Evolutionary conservation across 768 basidiomycete genomes (phyloP).

Genomic region (Baorangia bicolor): DNA sequence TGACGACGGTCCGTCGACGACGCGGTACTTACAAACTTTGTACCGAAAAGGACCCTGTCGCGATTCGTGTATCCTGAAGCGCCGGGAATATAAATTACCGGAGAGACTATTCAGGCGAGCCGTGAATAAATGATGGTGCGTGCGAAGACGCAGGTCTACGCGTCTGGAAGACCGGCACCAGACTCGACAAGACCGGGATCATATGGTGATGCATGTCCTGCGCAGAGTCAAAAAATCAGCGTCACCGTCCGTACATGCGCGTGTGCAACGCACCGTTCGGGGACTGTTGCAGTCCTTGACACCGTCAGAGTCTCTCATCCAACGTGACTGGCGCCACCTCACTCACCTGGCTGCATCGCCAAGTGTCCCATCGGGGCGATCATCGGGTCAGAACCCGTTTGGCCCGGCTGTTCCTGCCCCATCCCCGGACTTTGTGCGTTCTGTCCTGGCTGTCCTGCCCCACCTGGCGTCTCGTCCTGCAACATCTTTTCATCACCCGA

Average conservation of each 20-base stretch:
- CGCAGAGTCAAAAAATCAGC: not conserved
- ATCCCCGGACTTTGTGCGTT: not conserved
- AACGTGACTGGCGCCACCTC: not conserved
- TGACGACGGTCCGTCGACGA: not conserved
- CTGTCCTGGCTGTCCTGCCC: slow-evolving; percentile 2
- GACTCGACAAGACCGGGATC: slow-evolving; percentile 3
- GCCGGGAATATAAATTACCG: slow-evolving; percentile 18
- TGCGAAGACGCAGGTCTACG: not conserved
- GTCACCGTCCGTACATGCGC: not conserved
- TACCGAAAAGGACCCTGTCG: not conserved
- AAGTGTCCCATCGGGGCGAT: slow-evolving; percentile 20
- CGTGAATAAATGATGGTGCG: slow-evolving; percentile 1
- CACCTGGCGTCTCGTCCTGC: slow-evolving; percentile 16
- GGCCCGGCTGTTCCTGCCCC: slow-evolving; percentile 20
- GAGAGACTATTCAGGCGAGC: not conserved
- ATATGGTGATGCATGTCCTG: slow-evolving; percentile 8
- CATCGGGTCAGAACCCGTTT: slow-evolving; percentile 18
- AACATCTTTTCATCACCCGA: slow-evolving; percentile 23
- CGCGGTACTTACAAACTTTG: not conserved
- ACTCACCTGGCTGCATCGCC: slow-evolving; percentile 19
- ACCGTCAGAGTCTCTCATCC: not conserved
- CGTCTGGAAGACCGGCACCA: not conserved
- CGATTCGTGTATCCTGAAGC: not conserved
- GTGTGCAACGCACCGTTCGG: slow-evolving; percentile 12
- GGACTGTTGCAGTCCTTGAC: not conserved